phyloP scores from a whole-genome alignment of 2,329 filamentous ascomycete genomes.

The Paecilomyces sp. region DNA sequence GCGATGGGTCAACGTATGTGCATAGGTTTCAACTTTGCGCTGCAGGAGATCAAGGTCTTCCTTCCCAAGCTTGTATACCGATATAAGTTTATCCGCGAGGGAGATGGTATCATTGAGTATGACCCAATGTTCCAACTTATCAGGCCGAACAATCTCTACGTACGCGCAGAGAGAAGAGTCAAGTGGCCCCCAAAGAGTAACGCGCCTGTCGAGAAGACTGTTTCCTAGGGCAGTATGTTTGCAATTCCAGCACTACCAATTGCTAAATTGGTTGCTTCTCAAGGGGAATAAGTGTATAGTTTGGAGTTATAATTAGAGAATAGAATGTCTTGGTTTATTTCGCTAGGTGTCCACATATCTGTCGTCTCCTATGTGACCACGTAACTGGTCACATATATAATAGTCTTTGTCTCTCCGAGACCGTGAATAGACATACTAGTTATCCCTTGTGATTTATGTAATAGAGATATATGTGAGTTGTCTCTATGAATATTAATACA shows the following conservation, averaged over 20 bases:
- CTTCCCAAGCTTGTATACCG: constrained; percentile 52
- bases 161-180: constrained; percentile 42
- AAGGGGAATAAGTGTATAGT: neutral
- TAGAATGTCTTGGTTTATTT: neutral
- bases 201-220: neutral
- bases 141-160: constrained; percentile 49
- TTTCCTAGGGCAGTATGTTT: neutral
- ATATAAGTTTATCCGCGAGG: constrained; percentile 50
- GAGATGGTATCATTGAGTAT: constrained; percentile 48
- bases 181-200: constrained; percentile 36
- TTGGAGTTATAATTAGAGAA: neutral
- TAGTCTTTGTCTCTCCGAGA: too few species aligned
- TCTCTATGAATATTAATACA: too few species aligned
- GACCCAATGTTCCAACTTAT: constrained; percentile 56
- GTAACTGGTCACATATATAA: too few species aligned
- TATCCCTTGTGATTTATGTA: too few species aligned
- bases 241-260: neutral
- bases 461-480: too few species aligned
- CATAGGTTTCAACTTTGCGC: constrained; percentile 59
- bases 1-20: constrained; percentile 52
- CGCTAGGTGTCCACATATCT: too few species aligned
- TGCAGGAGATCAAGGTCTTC: constrained; percentile 53
- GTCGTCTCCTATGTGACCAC: too few species aligned
- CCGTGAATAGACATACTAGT: too few species aligned
- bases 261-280: too few species aligned